Evolutionary conservation across 345 rosid species (phyloP).

Genomic region (Gossypium australe): DNA sequence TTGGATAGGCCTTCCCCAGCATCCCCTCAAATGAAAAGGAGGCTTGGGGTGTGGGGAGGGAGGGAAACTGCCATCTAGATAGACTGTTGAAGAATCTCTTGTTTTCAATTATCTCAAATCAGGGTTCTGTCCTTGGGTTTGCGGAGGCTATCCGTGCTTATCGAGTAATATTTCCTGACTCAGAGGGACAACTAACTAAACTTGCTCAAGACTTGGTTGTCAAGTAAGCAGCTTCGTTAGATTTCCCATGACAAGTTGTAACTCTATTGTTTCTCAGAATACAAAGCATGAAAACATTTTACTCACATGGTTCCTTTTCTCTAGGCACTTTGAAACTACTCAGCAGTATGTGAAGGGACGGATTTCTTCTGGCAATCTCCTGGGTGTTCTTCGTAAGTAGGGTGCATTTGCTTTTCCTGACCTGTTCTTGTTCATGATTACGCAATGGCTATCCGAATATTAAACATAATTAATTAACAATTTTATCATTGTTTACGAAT

Average conservation of each 20-base stretch:
- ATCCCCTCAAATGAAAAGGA: neutral
- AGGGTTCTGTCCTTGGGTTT: slow-evolving; percentile 79
- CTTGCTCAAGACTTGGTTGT: slow-evolving; percentile 63
- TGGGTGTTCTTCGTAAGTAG: slow-evolving; percentile 61
- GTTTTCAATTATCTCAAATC: slow-evolving; percentile 18
- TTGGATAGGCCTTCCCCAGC: neutral
- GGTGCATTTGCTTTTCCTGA: slow-evolving; percentile 15
- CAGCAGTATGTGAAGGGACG: slow-evolving; percentile 50
- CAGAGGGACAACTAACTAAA: slow-evolving; percentile 66
- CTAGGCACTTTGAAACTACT: slow-evolving; percentile 71
- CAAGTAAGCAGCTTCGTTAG: slow-evolving; percentile 37
- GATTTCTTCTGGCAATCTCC: slow-evolving; percentile 48
- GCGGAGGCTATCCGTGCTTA: slow-evolving; percentile 85
- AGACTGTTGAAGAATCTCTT: slow-evolving; percentile 6
- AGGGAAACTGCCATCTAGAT: neutral
- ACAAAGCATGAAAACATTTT: slow-evolving; percentile 4
- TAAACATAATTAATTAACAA: neutral
- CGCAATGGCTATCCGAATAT: neutral
- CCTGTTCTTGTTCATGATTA: neutral
- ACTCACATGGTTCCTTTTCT: neutral
- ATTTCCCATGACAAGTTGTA: neutral
- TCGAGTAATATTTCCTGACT: slow-evolving; percentile 88
- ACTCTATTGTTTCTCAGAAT: neutral
- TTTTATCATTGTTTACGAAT: neutral
- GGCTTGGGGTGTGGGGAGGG: neutral